Percentiles rank a stretch among this genome's conserved stretches.
These are phyloP conservation scores for Capronia coronata DNA, from an alignment of 2,329 filamentous ascomycete genomes.

Conservation along the genomic window DNA sequence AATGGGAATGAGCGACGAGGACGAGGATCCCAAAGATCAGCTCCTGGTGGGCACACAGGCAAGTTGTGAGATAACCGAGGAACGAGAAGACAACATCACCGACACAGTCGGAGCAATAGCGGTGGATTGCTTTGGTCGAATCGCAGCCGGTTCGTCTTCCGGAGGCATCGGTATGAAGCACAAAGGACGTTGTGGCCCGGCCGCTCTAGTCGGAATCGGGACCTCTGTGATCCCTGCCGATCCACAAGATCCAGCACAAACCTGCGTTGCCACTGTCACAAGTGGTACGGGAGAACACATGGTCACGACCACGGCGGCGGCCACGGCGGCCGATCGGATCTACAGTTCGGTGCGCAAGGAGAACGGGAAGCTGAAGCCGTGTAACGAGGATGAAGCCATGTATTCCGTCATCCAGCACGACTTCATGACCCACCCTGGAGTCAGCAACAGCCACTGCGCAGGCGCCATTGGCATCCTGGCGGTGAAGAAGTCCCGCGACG, in stretches of 20 bases:
- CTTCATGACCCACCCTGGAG: conserved; percentile 85
- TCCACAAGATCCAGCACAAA: conserved; percentile 59
- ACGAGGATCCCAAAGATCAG: neutral
- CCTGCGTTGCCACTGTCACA: conserved; percentile 74
- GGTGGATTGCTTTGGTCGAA: conserved; percentile 75
- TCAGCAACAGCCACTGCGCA: conserved; percentile 69
- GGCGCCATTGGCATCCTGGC: conserved; percentile 86
- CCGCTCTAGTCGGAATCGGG: conserved; percentile 85
- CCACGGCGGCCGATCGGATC: conserved; percentile 76
- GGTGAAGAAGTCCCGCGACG: conserved; percentile 73
- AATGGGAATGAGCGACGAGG: conserved; percentile 1
- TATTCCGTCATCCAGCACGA: conserved; percentile 74
- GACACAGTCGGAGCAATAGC: conserved; percentile 97
- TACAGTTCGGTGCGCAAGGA: conserved; percentile 62
- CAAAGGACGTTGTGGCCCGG: conserved; percentile 80
- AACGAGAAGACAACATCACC: conserved; percentile 59
- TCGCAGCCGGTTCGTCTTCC: conserved; percentile 91
- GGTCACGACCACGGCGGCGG: conserved; percentile 87
- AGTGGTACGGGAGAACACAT: conserved; percentile 98
- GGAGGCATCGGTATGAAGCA: conserved; percentile 99
- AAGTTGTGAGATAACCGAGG: neutral
- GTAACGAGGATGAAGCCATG: conserved; percentile 72
- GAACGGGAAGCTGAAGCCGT: conserved; percentile 58
- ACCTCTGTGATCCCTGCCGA: conserved; percentile 79
- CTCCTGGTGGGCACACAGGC: neutral